These are phyloP conservation scores for Boletus subcaerulescens DNA, from an alignment of 768 basidiomycete genomes.

Conservation along the genomic window DNA sequence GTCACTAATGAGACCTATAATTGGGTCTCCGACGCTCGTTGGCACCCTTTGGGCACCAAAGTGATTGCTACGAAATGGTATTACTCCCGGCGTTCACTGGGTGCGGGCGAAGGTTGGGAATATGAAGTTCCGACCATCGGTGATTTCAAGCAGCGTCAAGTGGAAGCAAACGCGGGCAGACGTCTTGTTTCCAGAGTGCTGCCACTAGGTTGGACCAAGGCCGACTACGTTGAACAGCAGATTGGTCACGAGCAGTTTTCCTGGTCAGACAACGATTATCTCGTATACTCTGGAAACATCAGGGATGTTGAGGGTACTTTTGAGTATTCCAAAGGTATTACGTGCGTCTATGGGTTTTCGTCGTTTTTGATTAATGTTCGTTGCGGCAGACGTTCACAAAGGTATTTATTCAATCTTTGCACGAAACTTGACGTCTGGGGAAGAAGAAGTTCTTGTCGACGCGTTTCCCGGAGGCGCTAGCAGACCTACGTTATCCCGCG, in stretches of 20 bases:
- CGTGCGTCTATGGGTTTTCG: neutral
- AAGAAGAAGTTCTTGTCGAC: conserved; percentile 50
- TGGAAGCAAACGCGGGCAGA: conserved; percentile 43
- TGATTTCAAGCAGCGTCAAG: conserved; percentile 15
- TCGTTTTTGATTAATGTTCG: neutral
- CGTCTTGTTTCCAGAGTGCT: conserved; percentile 55
- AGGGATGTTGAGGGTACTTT: conserved; percentile 45
- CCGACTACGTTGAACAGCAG: conserved; percentile 64
- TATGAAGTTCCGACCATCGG: conserved; percentile 45
- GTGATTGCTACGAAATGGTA: conserved; percentile 81
- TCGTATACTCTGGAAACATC: conserved; percentile 69
- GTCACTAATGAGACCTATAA: conserved; percentile 76
- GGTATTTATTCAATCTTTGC: conserved; percentile 73
- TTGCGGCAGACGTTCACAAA: conserved; percentile 53
- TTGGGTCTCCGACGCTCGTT: conserved; percentile 66
- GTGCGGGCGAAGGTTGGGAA: conserved; percentile 74
- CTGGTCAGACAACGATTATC: conserved; percentile 53
- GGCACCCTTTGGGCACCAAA: conserved; percentile 62
- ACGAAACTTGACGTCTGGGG: conserved; percentile 56
- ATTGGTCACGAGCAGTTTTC: conserved; percentile 72
- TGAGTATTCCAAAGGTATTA: conserved; percentile 62
- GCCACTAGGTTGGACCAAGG: conserved; percentile 58
- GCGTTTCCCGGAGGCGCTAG: conserved; percentile 69
- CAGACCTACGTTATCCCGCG: conserved; percentile 66
- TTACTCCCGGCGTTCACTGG: conserved; percentile 58